These are phyloP conservation scores for Umbilicus rupestris DNA, from an alignment of 164 flowering plant species.

Conservation along the genomic window DNA sequence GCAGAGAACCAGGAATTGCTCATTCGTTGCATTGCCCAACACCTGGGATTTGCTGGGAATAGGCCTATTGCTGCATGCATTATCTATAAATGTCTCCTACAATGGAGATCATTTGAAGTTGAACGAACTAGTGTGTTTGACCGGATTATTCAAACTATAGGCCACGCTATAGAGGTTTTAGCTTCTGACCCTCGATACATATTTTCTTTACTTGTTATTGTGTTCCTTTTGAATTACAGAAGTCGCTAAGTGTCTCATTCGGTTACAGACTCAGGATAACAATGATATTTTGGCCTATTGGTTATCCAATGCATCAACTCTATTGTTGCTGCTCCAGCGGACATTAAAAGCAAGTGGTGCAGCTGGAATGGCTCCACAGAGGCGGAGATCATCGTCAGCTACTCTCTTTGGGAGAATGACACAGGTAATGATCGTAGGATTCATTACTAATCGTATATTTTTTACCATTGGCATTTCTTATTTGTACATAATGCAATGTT, in stretches of 20 bases:
- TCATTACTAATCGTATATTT: neutral
- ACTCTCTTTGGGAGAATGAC: conserved; percentile 94
- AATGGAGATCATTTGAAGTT: conserved; percentile 98
- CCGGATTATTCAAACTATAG: conserved; percentile 87
- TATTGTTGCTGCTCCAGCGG: conserved; percentile 80
- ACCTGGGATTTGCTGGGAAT: conserved; percentile 73
- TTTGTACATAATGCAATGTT: neutral
- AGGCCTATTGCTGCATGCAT: conserved; percentile 96
- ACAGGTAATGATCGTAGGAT: conserved; percentile 33
- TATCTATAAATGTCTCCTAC: conserved; percentile 92
- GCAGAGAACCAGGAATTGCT: conserved; percentile 85
- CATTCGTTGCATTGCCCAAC: conserved; percentile 71
- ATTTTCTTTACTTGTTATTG: neutral
- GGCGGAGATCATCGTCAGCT: conserved; percentile 81
- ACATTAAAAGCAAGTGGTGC: conserved; percentile 96
- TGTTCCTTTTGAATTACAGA: neutral
- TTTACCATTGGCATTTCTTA: neutral
- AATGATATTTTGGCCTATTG: conserved; percentile 85
- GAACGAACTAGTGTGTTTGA: conserved; percentile 95
- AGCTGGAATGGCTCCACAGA: conserved; percentile 90
- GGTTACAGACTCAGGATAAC: conserved; percentile 70
- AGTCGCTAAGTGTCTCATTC: conserved; percentile 7
- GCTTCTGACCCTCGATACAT: conserved; percentile 3
- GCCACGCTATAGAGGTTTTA: conserved; percentile 90
- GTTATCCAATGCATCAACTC: conserved; percentile 93